Base-by-base conservation (phyloP, 495 filamentous ascomycete species). In the Oleoguttula mirabilis region DNA sequence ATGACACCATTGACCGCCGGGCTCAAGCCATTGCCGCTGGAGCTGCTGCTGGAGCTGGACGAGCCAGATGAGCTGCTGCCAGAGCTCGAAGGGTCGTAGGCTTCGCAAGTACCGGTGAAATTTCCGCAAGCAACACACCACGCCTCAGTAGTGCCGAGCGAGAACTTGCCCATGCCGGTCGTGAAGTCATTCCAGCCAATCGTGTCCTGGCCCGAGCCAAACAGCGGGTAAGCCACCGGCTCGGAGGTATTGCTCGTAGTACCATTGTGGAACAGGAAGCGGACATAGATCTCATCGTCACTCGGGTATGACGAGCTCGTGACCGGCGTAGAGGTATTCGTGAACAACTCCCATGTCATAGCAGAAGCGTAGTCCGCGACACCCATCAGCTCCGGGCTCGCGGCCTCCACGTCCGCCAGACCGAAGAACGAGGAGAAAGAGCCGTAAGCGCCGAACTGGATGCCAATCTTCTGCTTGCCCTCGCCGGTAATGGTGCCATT, bases 211-310 rank as follows among this genome's bases (percentile, higher is more conserved):
- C 61, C 67, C 14, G 67, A 65, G 4, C 60, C 55, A 44, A 92
- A 88, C 3, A 92, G 67, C 3, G 82, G 76, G 59, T 74, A 88
- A 3, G 66, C 53, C 1, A 40, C 48, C 5, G 80, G 71, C 19
- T 65, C 57, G 21, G 58, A 60, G 8, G 55, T 48, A 15, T 67
- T 60, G n/a, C 70, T 69, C 11, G 73, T 68, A 11, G 81, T 81
- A 32, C 80, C 81, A 56, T 92, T 92, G 51, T 75, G 71, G 59
- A 88, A 75, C 10, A 82, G 60, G 63, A 88, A 86, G 28, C 85
- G 75, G 21, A 93, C 79, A 46, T 67, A 74, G 27, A 88, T 66
- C 32, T 84, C 68, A 15, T 70, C 61, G 5, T 56, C 48, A 23
- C 55, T 52, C 0, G 80, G 79, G 47, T 69, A 80, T 57, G 47